Evolutionary conservation across 2,329 filamentous ascomycete species (phyloP), one percentile per base, ranked within the genome.

Genomic region (Trichophyton simii): DNA sequence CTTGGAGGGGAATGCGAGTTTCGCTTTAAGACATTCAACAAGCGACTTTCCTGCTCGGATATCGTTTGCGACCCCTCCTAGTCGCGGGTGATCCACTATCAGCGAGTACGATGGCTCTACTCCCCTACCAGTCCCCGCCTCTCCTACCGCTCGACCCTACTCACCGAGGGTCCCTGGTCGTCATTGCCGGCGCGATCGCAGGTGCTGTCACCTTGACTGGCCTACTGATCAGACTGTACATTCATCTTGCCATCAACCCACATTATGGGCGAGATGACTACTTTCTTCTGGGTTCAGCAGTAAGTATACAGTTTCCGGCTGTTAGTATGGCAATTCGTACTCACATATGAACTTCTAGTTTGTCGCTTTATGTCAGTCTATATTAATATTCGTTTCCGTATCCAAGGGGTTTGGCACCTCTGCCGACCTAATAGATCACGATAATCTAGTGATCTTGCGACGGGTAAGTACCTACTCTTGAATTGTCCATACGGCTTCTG

Each of bases 121-220:
- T n/a, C 65, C 71, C 25, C 70, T 72, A 46, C 68, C 73, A 55
- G 61, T 70, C 70, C 38, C 70, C 70, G 50, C 73, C 72, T 50
- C 72, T 74, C 46, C 69, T 74, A 61, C 69, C 72, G 22, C 70
- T 77, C n/a, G 73, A 74, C 58, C 68, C 71, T 20, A 64, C 66
- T 36, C 75, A 77, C 62, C 72, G 75, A 66, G 72, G 72, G 9
- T 74, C 72, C 9, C 69, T 70, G 64, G 67, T 76, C 9, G 72
- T 76, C 18, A 72, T 77, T 41, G 68, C 70, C 7, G 68, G 69
- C 4, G 72, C 73, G 8, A 59, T 76, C n/a, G 72, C 73, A 1
- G 66, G 76, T 59, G 68, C 69, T 13, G 62, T 73, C 5, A 71
- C 73, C 41, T 62, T 76, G 22, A 67, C 72, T 8, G 70, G 71